Base-by-base conservation (phyloP, 2,329 filamentous ascomycete species). In the Ceratocystis lukuohia region DNA sequence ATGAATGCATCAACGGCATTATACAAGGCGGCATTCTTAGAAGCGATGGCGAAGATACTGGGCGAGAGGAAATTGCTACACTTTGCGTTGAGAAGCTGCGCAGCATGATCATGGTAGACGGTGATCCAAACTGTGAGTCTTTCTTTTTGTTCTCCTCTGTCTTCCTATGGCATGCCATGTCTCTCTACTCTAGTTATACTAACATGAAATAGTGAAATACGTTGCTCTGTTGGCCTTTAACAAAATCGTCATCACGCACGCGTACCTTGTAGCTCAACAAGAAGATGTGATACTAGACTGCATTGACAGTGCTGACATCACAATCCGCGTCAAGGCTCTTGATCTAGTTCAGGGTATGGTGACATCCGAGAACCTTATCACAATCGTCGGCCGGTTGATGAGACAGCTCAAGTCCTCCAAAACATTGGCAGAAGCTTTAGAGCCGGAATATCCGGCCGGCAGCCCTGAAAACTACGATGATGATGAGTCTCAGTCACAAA, bases 1-100 rank as follows among this genome's bases (percentile, higher is more conserved):
- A 99, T 72, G 94, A 99, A 76, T 99, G 94, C 73, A 96, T 99
- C 76, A 96, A 96, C 74, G 94, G 94, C 28, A 96, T 99, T 69
- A 96, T 99, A 68, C 92, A 96, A 74, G 94, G 94, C 33, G 94
- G 94, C 0, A 96, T 99, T 67, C 79, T 99, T 62, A 89, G 91
- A 41, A 89, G 87, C 57, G 85, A 87, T 33, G 90, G 92, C 70
- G 89, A 90, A 65, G 84, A 86, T 22, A 82, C 86, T 44, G 92
- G 93, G 65, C 88, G 89, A 48, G 92, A 97, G 70, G 92, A 96
- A 74, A 91, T 99, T 72, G 94, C 94, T 5, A 86, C 86, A 33
- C 80, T 99, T 4, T 99, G 94, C 74, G 92, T 97, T 30, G 89
- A 85, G 69, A 99, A 97, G 76, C 80, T 99, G 28, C 83, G 94